phyloP scores from a whole-genome alignment of 495 filamentous ascomycete species.

The Penicillium longicatenatum region DNA sequence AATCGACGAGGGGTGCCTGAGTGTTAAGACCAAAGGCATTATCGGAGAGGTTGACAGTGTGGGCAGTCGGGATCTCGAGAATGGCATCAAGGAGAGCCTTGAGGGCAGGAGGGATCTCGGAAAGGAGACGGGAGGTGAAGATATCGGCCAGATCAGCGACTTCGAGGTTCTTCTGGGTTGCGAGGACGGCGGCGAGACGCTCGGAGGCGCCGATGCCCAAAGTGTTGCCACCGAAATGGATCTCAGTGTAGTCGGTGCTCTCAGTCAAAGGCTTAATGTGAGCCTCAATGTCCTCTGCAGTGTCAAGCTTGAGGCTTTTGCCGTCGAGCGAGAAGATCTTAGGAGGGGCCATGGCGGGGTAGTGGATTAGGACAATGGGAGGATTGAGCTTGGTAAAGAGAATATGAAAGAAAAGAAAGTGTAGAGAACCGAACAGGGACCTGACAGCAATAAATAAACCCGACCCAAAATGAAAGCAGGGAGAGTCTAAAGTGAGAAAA shows the following conservation, averaged over 20 bases:
- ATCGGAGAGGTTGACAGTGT: conserved; percentile 93
- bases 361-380: conserved; percentile 24
- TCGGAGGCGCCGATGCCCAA: conserved; percentile 85
- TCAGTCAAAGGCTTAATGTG: conserved; percentile 74
- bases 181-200: conserved; percentile 75
- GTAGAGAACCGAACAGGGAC: neutral
- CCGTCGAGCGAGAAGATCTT: conserved; percentile 90
- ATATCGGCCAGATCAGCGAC: conserved; percentile 92
- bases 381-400: neutral
- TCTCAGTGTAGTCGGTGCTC: conserved; percentile 75
- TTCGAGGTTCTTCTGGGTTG: conserved; percentile 78
- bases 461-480: conserved; percentile 7
- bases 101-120: conserved; percentile 90
- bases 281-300: conserved; percentile 79
- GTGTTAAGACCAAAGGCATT: conserved; percentile 97
- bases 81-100: conserved; percentile 82
- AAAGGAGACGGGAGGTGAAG: conserved; percentile 91
- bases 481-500: neutral
- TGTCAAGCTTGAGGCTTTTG: conserved; percentile 88
- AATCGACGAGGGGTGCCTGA: conserved; percentile 77
- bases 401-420: neutral
- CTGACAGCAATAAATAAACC: neutral
- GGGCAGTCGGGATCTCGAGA: conserved; percentile 76
- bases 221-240: conserved; percentile 86
- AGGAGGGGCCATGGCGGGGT: conserved; percentile 54